Percentiles rank a stretch among this genome's conserved stretches.
These are phyloP conservation scores for Fraxinus ornus DNA, from an alignment of 305 asterid genomes.

Conservation along the genomic window DNA sequence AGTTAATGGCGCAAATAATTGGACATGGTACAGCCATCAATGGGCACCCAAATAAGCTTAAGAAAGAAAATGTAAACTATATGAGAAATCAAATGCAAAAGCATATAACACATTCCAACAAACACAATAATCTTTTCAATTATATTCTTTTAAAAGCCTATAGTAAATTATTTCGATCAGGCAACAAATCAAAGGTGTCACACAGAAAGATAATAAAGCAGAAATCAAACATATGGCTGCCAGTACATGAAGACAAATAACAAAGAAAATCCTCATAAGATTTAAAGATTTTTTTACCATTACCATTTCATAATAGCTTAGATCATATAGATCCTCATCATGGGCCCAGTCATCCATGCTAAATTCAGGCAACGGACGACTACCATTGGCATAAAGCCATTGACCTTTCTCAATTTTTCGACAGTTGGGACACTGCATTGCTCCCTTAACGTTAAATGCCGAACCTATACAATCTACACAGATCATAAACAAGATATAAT, in stretches of 20 bases:
- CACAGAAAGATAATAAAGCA: not conserved
- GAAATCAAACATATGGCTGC: not conserved
- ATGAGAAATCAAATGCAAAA: not conserved
- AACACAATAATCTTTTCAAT: not conserved
- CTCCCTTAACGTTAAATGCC: conserved; percentile 78
- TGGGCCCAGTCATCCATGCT: conserved; percentile 76
- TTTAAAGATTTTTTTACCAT: not conserved
- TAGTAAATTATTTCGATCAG: not conserved
- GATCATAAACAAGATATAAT: conserved; percentile 13
- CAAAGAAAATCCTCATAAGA: not conserved
- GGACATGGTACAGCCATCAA: not conserved
- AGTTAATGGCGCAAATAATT: not conserved
- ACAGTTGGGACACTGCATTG: conserved; percentile 95
- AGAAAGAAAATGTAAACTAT: not conserved
- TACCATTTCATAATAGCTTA: conserved; percentile 77
- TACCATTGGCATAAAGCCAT: conserved; percentile 80
- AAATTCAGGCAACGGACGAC: conserved; percentile 67
- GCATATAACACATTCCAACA: not conserved
- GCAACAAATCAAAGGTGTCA: not conserved
- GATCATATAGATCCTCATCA: conserved; percentile 76
- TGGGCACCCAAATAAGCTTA: not conserved
- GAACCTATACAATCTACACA: conserved; percentile 85
- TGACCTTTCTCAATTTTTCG: conserved; percentile 87
- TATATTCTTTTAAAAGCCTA: not conserved
- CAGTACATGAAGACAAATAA: not conserved